Evolutionary conservation across 2,329 filamentous ascomycete genomes (phyloP), one percentile per base, ranked within the genome.

Genomic region (Fulvia fulva): DNA sequence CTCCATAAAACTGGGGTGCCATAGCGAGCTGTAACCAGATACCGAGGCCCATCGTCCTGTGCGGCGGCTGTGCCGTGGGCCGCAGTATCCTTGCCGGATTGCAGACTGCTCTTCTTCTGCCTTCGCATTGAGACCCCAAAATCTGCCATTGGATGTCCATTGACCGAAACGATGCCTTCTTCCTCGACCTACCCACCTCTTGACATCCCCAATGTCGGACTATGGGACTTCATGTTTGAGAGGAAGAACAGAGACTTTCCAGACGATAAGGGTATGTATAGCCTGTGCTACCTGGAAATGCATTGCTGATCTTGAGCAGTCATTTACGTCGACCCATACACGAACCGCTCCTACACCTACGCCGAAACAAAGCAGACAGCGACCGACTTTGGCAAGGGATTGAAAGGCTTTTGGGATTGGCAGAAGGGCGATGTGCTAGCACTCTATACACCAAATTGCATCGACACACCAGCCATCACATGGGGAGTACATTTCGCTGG

Each of bases 401-500:
- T 97, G 26, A 87, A 86, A 70, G 83, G 87, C 19, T 74, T 80
- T 21, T 93, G 87, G 82, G 81, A 85, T 46, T 96, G 91, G 87
- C 80, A 86, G 66, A 91, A 89, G 70, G 89, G 89, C 68, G 90
- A 96, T 70, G 89, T 94, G 2, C 80, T 97, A 21, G 88, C 83
- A 11, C 79, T 96, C 52, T 96, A 88, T 78, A 87, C 90, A 2
- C 89, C 91, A 21, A 97, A 97, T 72, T 86, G 83, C 73, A 88
- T 96, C 70, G 92, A 97, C 73, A 91, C 88, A 0, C 87, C 90
- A 0, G 79, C 87, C 2, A 75, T 91, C 49, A 90, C 85, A 73
- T 90, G 90, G 79, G 92, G 91, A 23, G 81, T 84, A 7, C 84
- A 88, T 63, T 96, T 90, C 89, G 88, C 90, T 0, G 92, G 91